phyloP scores from a whole-genome alignment of 2,329 filamentous ascomycete genomes.

The Nemania diffusa region DNA sequence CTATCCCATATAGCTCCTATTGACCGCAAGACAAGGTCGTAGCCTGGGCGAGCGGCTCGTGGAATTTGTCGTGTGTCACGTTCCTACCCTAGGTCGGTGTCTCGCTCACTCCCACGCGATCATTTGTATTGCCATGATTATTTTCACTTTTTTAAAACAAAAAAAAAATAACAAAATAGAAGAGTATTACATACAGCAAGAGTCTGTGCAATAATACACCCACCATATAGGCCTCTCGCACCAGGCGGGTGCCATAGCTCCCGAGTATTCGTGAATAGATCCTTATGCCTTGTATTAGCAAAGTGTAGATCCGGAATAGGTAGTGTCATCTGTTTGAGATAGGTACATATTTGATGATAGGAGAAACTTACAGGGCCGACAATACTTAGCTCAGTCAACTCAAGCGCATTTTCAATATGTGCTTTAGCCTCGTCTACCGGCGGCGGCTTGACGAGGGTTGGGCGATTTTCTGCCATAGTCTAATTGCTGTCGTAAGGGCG shows the following conservation, averaged over 20 bases:
- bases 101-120: not conserved
- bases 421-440: slow-evolving; percentile 77
- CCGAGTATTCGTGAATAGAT: slow-evolving; percentile 95
- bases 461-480: slow-evolving; percentile 46
- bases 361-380: slow-evolving; percentile 75
- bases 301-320: not conserved
- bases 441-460: slow-evolving; percentile 79
- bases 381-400: slow-evolving; percentile 81
- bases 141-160: no score
- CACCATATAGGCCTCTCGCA: slow-evolving; percentile 92
- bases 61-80: not conserved
- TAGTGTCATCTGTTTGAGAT: no score
- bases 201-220: slow-evolving; percentile 87
- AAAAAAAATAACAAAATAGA: not conserved
- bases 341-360: no score
- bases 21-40: not conserved
- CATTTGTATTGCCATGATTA: no score
- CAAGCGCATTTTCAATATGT: slow-evolving; percentile 87
- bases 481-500: not conserved
- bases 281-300: slow-evolving; percentile 56
- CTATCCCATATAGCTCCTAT: not conserved
- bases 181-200: slow-evolving; percentile 45
- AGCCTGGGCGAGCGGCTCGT: not conserved
- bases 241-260: slow-evolving; percentile 92
- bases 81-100: not conserved